Base-by-base conservation (phyloP, 2,329 filamentous ascomycete species). In the Monilinia laxa region DNA sequence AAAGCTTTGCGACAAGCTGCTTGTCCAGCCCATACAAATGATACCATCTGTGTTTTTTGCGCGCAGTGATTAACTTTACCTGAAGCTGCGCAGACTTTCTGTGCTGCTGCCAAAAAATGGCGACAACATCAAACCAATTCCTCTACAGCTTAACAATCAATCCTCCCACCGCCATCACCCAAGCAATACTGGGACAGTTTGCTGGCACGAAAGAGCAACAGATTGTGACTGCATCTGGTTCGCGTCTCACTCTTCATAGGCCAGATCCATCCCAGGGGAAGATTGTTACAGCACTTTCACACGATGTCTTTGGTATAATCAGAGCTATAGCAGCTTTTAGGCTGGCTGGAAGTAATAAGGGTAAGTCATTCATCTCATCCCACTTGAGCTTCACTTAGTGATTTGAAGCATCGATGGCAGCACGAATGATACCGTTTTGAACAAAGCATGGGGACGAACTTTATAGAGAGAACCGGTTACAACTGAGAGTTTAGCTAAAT, bases 41-140 rank as follows among this genome's bases (percentile, higher is more conserved):
- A 62, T 62, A 42, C 71, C 72, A 71, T 70, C 68, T 63, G 55
- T 64, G 47, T 66, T 54, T 56, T 42, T 11, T n/a, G 23, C 62
- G 68, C 51, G 60, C 28, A 23, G 58, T 45, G 25, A 55, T 57
- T 28, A 53, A 38, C 16, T 53, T 59, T 47, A 53, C n/a, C 59
- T 60, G 53, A 67, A 69, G 67, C 71, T 72, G 71, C 72, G 69
- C 73, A 75, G 71, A 71, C 68, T 70, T 67, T 71, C 72, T 71
- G 74, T 71, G 71, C 69, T 55, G 56, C 64, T 62, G 67, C 69
- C 62, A 71, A 72, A 75, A 68, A 42, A 98, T 98, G 95, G 94
- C 95, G 82, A 96, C 93, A 78, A 97, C 94, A 69, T 97, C 93
- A 72, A 94, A 94, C 79, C 96, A 97, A 92, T 97, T 97, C 79